A percentile compares a stretch with the other conserved stretches of the same genome.
Evolutionary conservation across 108 stramenopile genomes (phyloP).

Genomic region (Epithemia pelagica): DNA sequence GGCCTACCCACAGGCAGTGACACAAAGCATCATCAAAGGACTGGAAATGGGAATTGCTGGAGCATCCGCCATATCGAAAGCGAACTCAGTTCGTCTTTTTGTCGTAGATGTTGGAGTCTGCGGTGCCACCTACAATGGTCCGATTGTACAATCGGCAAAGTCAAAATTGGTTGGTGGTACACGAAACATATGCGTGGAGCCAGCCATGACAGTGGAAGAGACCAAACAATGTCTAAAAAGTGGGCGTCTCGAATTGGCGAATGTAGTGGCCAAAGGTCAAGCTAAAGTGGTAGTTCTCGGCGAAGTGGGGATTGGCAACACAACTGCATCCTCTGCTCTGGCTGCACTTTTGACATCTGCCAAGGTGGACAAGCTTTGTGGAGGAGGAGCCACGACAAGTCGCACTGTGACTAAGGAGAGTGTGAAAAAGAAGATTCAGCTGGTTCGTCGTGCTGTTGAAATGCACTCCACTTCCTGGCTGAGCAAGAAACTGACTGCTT

Average conservation of each 20-base stretch:
- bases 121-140: slow-evolving; percentile 8
- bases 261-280: background rate
- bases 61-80: slow-evolving; percentile 47
- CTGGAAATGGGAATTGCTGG: slow-evolving; percentile 53
- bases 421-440: slow-evolving; percentile 48
- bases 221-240: slow-evolving; percentile 28
- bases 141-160: slow-evolving; percentile 25
- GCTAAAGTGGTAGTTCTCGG: slow-evolving; percentile 38
- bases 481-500: slow-evolving; percentile 12
- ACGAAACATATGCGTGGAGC: slow-evolving; percentile 41
- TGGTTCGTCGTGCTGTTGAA: slow-evolving; percentile 48
- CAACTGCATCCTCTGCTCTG: slow-evolving; percentile 59
- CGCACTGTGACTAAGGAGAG: slow-evolving; percentile 38
- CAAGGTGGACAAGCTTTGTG: slow-evolving; percentile 42
- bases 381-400: slow-evolving; percentile 49
- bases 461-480: too few relatives aligned
- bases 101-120: slow-evolving; percentile 73
- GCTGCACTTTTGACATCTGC: slow-evolving; percentile 37
- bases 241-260: slow-evolving; percentile 30
- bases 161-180: slow-evolving; percentile 43
- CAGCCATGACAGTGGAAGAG: slow-evolving; percentile 61
- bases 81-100: slow-evolving; percentile 34
- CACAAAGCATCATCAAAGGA: slow-evolving; percentile 41
- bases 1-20: slow-evolving; percentile 65
- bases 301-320: slow-evolving; percentile 85